Base-by-base conservation (phyloP, 225 moss, liverwort and hornwort species). In the Thuidium tamariscinum region DNA sequence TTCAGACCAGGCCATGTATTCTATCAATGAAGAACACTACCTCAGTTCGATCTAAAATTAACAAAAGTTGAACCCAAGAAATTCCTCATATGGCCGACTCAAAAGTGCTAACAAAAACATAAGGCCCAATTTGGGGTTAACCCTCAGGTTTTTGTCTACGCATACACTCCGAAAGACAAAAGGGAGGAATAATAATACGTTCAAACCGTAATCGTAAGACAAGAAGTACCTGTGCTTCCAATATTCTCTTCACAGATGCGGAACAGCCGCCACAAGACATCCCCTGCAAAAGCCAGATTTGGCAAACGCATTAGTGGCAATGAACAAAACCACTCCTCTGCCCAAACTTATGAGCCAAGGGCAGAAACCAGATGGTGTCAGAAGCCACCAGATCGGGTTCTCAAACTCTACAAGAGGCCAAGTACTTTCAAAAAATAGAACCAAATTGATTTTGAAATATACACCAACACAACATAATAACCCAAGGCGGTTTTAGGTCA, bases 261-360 rank as follows among this genome's bases (percentile, higher is more conserved):
- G 94, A 95, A 88, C 98, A 98, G 55, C 97, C 97, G 81, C 98
- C 98, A 83, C 98, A 98, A 72, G 95, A 95, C 98, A 98, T 98
- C 36, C 97, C 97, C 98, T 98, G 88, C 92, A 85, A 60, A 73
- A 55, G 62, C 25, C 57, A 90, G 36, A 78, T 59, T 56, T 57
- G 39, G 78, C 39, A 39, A 39, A 74, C 37, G 74, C 27, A 63
- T 70, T 18, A 86, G 57, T 22, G 46, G 18, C 57, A 82, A 66
- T 26, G 69, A 81, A 62, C 20, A 37, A 80, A 87, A 81, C 11
- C 42, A 62, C 5, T 70, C 23, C 44, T 82, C 48, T 61, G 30
- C 32, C 51, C 54, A 66, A 77, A 66, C n/a, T 10, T 1, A 60
- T 49, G 64, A 49, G 65, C 51, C 49, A 81, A 65, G 65, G 34